These are phyloP conservation scores for Filosporella fistucella DNA, from an alignment of 495 filamentous ascomycete species.

Conservation along the genomic window DNA sequence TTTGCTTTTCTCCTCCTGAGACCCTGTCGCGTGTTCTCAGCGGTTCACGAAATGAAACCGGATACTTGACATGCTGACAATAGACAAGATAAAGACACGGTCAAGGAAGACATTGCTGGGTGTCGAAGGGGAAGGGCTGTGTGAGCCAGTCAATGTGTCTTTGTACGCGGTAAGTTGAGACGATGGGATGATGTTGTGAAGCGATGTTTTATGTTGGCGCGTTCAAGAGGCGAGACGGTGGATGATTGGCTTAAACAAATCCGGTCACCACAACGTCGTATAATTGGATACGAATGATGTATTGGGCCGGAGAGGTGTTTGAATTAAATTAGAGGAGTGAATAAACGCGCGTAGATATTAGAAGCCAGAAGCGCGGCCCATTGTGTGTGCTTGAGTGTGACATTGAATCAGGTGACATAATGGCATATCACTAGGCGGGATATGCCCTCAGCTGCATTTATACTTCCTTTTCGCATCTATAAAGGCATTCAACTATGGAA, in stretches of 20 bases:
- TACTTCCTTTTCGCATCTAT: too few relatives aligned
- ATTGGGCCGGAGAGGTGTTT: too few relatives aligned
- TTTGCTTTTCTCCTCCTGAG: background rate
- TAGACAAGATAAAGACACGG: background rate
- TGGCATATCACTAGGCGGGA: too few relatives aligned
- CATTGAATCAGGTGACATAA: too few relatives aligned
- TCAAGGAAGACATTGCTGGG: background rate
- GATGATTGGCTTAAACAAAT: slow-evolving; percentile 11
- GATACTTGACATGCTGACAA: slow-evolving; percentile 5
- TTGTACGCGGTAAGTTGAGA: slow-evolving; percentile 12
- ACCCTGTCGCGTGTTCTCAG: slow-evolving; percentile 9
- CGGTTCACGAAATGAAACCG: slow-evolving; percentile 19
- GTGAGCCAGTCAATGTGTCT: slow-evolving; percentile 7
- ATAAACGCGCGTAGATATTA: too few relatives aligned
- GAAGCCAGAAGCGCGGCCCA: too few relatives aligned
- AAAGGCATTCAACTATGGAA: too few relatives aligned
- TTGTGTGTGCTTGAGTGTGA: too few relatives aligned
- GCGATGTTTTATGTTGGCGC: slow-evolving; percentile 17
- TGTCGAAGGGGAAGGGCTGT: background rate
- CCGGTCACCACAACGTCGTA: too few relatives aligned
- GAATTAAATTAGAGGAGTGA: too few relatives aligned
- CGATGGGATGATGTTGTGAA: background rate
- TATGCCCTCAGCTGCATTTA: too few relatives aligned
- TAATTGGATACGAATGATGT: too few relatives aligned
- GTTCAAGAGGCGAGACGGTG: slow-evolving; percentile 3